phyloP scores from a whole-genome alignment of 139 green algal species.

The Volvox africanus region DNA sequence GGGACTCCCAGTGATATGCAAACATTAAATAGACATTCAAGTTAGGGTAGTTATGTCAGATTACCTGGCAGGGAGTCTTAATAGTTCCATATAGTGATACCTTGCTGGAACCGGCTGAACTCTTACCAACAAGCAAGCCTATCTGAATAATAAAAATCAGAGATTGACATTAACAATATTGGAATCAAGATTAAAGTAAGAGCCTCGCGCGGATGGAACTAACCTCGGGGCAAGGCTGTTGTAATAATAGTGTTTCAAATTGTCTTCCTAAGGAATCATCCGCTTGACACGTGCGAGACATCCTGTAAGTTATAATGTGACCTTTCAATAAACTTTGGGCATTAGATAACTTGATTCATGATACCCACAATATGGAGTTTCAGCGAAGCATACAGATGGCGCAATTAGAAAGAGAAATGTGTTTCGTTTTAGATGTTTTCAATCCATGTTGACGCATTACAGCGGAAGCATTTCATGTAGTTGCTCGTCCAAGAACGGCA shows the following conservation, averaged over 20 bases:
- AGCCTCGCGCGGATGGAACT: not conserved
- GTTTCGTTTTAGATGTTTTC: not conserved
- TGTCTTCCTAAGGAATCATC: conserved; percentile 47
- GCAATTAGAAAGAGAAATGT: not conserved
- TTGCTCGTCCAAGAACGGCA: not conserved
- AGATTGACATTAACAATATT: not conserved
- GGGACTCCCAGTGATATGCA: not conserved
- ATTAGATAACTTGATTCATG: not conserved
- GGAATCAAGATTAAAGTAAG: not conserved
- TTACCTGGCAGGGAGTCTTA: conserved; percentile 44
- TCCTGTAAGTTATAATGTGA: not conserved
- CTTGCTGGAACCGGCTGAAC: conserved; percentile 42
- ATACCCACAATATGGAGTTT: no score
- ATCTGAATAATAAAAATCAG: conserved; percentile 35
- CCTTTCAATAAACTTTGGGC: not conserved
- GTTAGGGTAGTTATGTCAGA: not conserved
- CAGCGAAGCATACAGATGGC: not conserved
- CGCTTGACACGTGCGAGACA: conserved; percentile 29
- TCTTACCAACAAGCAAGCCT: conserved; percentile 62
- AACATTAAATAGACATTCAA: not conserved
- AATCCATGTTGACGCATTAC: no score
- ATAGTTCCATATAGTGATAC: conserved; percentile 54
- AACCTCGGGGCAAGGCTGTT: conserved; percentile 42
- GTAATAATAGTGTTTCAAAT: conserved; percentile 52
- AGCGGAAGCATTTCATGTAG: no score